Conservation (phyloP, 139 green algal genomes). For the Zygnema circumcarinatum region DNA sequence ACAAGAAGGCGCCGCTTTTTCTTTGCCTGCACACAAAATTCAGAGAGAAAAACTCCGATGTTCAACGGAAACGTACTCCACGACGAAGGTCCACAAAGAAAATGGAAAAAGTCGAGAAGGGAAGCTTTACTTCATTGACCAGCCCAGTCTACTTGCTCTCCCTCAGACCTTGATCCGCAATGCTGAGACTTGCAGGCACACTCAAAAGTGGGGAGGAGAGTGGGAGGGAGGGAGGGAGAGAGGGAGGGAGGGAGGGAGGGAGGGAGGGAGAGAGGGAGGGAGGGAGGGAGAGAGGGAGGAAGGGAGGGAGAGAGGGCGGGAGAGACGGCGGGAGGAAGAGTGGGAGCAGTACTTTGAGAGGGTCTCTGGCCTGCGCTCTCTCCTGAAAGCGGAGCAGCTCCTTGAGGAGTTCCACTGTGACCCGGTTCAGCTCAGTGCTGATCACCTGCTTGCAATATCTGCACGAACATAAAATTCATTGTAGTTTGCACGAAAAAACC, state of each 20-base stretch:
- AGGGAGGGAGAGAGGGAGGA: too few relatives aligned
- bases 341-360: slow-evolving; percentile 60
- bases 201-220: too few relatives aligned
- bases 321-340: too few relatives aligned
- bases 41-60: background rate
- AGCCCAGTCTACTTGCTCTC: background rate
- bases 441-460: slow-evolving; percentile 63
- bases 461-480: too few relatives aligned
- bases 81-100: background rate
- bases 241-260: too few relatives aligned
- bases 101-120: background rate
- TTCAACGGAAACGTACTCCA: background rate
- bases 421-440: slow-evolving; percentile 56
- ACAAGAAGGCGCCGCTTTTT: slow-evolving; percentile 52
- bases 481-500: too few relatives aligned
- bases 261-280: too few relatives aligned
- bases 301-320: too few relatives aligned
- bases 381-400: slow-evolving; percentile 62
- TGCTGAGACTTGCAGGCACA: too few relatives aligned
- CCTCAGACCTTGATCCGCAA: background rate
- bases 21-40: slow-evolving; percentile 49
- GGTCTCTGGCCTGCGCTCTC: slow-evolving; percentile 48
- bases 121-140: background rate
- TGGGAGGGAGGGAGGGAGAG: too few relatives aligned
- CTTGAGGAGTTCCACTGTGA: slow-evolving; percentile 27